These are phyloP conservation scores for Tulasnella sp. DNA, from an alignment of 768 basidiomycete species.

Conservation along the genomic window DNA sequence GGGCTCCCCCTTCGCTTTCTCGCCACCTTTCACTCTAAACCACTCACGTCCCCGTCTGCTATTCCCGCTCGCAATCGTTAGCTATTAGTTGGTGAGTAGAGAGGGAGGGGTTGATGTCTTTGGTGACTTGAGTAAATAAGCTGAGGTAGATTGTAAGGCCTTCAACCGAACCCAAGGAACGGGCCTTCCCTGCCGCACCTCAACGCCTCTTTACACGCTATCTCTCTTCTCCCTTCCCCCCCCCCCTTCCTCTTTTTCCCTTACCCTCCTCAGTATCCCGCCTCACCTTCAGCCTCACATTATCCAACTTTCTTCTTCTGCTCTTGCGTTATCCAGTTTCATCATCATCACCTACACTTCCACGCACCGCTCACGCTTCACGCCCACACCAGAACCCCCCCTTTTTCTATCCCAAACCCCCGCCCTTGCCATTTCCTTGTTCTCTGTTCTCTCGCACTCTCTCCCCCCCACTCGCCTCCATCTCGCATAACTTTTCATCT, in stretches of 20 bases:
- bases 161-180: neutral
- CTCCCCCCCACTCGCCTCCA: neutral
- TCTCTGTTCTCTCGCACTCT: neutral
- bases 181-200: neutral
- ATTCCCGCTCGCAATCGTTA: no score
- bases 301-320: neutral
- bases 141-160: slow-evolving; percentile 11
- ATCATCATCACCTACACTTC: neutral
- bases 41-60: no score
- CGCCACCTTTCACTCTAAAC: no score
- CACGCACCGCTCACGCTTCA: neutral
- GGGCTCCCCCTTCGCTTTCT: no score
- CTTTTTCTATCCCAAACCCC: neutral
- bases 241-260: neutral
- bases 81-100: neutral
- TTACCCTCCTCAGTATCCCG: neutral
- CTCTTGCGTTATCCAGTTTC: neutral
- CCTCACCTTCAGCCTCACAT: neutral
- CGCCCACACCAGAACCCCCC: neutral
- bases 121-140: neutral
- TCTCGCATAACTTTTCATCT: neutral
- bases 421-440: neutral
- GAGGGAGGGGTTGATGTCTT: neutral
- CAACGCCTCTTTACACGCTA: slow-evolving; percentile 17
- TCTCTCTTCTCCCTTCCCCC: slow-evolving; percentile 2